Base-by-base conservation (phyloP, 371 early-diverging fungal genomes). In the Syncephalastrum contaminatum region DNA sequence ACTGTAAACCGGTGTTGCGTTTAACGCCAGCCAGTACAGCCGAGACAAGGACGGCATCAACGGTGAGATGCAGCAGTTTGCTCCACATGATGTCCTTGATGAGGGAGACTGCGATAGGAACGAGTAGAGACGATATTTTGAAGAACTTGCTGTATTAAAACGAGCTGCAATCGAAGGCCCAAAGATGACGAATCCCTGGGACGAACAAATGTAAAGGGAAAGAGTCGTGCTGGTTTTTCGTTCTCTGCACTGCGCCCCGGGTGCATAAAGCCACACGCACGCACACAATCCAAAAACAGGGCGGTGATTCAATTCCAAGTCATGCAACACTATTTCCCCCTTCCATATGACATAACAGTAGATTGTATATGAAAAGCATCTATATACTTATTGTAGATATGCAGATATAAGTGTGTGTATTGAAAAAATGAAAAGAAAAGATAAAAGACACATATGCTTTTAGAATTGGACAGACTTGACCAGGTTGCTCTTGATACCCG, bases 401-500 rank as follows among this genome's bases (percentile, higher is more conserved):
- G 7, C 42, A 24, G 4, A 24, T 50, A 24, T n/a, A 24, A 10
- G 36, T 30, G 7, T 30, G 2, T 30, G 36, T 30, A 30, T 30
- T 30, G 36, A 48, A 48, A 5, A 13, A 13, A 15, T 20, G 48
- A 48, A 48, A 19, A 21, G 2, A 48, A 21, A 1, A 47, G 48
- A 22, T 22, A 48, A 22, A 48, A 22, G 40, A 51, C 40, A 30
- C 51, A 51, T 13, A 50, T 24, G 27, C 14, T 40, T 42, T 50
- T 60, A 60, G 18, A 60, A 48, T 27, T 85, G 83, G 58, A 92
- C 86, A 73, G 88, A 87, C 65, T 93, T 86, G 12, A 93, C 70
- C 21, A 96, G 73, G 40, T 85, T 81, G 30, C 87, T 77, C 80
- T 95, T 95, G 83, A 98, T 97, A 81, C 97, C 97, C 8, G 96